Conservation (phyloP, 768 basidiomycete genomes). For the Suillus subluteus region DNA sequence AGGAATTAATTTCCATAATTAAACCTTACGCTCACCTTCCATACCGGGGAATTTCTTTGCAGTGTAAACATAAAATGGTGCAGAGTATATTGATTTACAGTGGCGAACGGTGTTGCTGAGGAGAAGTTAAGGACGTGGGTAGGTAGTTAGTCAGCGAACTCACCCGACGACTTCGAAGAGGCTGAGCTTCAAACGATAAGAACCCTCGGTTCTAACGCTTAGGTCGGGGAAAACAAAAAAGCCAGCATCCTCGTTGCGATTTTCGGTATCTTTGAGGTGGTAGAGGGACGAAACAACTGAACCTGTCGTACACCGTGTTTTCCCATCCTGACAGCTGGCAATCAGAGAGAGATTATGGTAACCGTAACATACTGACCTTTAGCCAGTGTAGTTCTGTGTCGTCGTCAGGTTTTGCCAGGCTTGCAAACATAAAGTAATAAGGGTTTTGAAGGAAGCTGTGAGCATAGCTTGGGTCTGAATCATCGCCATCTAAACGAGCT, state of each 20-base stretch:
- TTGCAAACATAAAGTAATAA: constrained; percentile 96
- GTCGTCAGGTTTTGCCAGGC: constrained; percentile 85
- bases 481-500: constrained; percentile 34
- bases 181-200: constrained; percentile 70
- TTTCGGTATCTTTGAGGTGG: constrained; percentile 80
- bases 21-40: constrained; percentile 64
- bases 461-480: constrained; percentile 45
- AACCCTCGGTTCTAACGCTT: constrained; percentile 89
- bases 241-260: constrained; percentile 71
- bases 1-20: constrained; percentile 7
- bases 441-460: constrained; percentile 84
- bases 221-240: constrained; percentile 98
- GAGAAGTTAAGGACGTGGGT: constrained; percentile 10
- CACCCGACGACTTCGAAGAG: constrained; percentile 93
- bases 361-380: constrained; percentile 49
- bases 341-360: not conserved
- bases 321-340: constrained; percentile 71
- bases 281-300: constrained; percentile 89
- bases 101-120: constrained; percentile 81
- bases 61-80: constrained; percentile 92
- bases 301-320: constrained; percentile 90
- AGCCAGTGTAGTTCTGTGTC: constrained; percentile 89
- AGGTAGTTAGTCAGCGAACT: constrained; percentile 36
- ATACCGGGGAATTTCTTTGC: constrained; percentile 97
- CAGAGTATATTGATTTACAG: constrained; percentile 88